Evolutionary conservation across 2,329 filamentous ascomycete genomes (phyloP).

Genomic region (Keithomyces neogunnii): DNA sequence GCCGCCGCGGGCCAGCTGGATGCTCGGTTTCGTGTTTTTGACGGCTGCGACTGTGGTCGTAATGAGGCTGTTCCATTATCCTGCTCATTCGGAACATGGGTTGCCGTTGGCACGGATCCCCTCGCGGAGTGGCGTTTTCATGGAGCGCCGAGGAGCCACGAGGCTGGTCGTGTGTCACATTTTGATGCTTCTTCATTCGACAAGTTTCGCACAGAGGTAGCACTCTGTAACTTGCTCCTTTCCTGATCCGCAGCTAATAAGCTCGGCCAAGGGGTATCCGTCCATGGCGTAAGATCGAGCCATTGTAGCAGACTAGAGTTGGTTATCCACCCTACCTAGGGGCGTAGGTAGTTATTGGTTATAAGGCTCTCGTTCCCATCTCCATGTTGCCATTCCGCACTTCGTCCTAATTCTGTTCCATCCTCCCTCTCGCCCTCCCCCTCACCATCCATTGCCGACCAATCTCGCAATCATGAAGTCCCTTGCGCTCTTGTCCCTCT

Average conservation of each 20-base stretch:
- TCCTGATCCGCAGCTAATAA: background rate
- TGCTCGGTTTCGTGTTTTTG: background rate
- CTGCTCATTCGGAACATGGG: background rate
- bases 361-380: background rate
- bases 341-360: background rate
- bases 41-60: background rate
- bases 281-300: background rate
- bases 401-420: background rate
- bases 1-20: background rate
- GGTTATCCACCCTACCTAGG: too few relatives aligned
- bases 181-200: too few relatives aligned
- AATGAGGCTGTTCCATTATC: background rate
- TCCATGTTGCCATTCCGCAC: background rate
- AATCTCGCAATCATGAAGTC: conserved; percentile 8
- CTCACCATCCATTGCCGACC: background rate
- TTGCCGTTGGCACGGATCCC: background rate
- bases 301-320: too few relatives aligned
- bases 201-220: too few relatives aligned
- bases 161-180: background rate
- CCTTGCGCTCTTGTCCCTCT: conserved; percentile 29
- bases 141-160: background rate
- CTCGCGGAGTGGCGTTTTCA: background rate
- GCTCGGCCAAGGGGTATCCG: background rate
- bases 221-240: too few relatives aligned
- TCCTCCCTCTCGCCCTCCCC: background rate